Conservation (phyloP, 202 grass and related monocot genomes). For the Zizania palustris region DNA sequence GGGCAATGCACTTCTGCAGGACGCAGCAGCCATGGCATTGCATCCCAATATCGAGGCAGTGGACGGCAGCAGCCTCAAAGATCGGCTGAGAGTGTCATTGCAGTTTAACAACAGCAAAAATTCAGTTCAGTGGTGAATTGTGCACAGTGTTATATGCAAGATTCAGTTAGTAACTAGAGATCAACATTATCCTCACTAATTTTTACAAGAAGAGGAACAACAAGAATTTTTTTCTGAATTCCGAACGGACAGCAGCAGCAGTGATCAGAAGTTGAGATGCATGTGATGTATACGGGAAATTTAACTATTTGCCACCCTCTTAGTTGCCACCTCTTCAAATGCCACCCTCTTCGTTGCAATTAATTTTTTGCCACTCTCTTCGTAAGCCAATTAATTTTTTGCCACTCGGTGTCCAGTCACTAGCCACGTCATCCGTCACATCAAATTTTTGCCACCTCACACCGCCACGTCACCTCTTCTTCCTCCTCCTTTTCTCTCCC, state of each 20-base stretch:
- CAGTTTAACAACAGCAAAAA: too few species aligned
- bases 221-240: background rate
- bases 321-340: too few species aligned
- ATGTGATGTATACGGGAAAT: too few species aligned
- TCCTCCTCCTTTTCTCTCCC: too few species aligned
- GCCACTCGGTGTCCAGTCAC: too few species aligned
- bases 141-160: background rate
- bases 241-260: background rate
- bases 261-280: background rate
- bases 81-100: slow-evolving; percentile 55
- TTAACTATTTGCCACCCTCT: too few species aligned
- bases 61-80: slow-evolving; percentile 66
- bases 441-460: too few species aligned
- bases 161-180: background rate
- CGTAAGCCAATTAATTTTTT: too few species aligned
- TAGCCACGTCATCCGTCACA: too few species aligned
- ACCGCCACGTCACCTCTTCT: too few species aligned
- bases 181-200: background rate
- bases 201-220: background rate
- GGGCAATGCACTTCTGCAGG: slow-evolving; percentile 68
- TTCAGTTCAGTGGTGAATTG: background rate
- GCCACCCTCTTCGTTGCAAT: too few species aligned
- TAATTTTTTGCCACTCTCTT: too few species aligned
- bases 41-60: slow-evolving; percentile 78
- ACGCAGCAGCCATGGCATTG: slow-evolving; percentile 89